These are phyloP conservation scores for Hypoxylon fragiforme DNA, from an alignment of 495 filamentous ascomycete species.

Conservation along the genomic window DNA sequence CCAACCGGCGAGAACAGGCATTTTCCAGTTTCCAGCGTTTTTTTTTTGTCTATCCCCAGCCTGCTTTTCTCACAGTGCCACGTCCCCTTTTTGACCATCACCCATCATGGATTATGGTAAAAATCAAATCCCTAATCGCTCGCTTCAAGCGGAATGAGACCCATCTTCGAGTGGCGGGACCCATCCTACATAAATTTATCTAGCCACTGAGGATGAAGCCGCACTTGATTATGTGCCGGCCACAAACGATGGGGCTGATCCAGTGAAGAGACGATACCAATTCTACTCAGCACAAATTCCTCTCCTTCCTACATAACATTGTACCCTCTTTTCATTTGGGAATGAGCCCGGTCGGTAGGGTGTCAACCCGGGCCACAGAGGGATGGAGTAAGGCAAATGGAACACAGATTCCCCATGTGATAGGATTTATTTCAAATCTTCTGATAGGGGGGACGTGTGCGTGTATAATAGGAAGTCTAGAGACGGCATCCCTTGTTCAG, in stretches of 20 bases:
- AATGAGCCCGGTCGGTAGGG: constrained; percentile 24
- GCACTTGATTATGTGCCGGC: constrained; percentile 24
- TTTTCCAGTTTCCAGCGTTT: constrained; percentile 11
- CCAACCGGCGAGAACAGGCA: constrained; percentile 38
- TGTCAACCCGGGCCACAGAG: constrained; percentile 31
- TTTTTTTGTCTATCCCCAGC: constrained; percentile 11
- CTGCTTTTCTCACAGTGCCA: constrained; percentile 32
- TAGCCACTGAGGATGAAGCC: constrained; percentile 17
- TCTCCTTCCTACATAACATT: constrained; percentile 30
- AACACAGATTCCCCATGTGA: constrained; percentile 9
- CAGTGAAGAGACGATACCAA: constrained; percentile 22
- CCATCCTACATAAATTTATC: constrained; percentile 22
- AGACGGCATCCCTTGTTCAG: constrained; percentile 14
- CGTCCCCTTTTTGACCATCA: constrained; percentile 19
- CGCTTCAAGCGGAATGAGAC: constrained; percentile 31
- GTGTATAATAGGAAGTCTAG: constrained; percentile 35
- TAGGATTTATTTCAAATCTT: constrained; percentile 6
- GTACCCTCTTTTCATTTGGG: constrained; percentile 30
- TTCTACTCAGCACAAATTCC: constrained; percentile 15
- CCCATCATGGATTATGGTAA: constrained; percentile 13
- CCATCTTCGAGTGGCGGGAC: constrained; percentile 27
- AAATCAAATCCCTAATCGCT: constrained; percentile 33
- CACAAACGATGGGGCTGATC: constrained; percentile 19
- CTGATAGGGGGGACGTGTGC: constrained; percentile 13
- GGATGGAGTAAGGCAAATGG: constrained; percentile 23